Evolutionary conservation across 257 asterid species (phyloP).

Genomic region (Lavandula angustifolia): DNA sequence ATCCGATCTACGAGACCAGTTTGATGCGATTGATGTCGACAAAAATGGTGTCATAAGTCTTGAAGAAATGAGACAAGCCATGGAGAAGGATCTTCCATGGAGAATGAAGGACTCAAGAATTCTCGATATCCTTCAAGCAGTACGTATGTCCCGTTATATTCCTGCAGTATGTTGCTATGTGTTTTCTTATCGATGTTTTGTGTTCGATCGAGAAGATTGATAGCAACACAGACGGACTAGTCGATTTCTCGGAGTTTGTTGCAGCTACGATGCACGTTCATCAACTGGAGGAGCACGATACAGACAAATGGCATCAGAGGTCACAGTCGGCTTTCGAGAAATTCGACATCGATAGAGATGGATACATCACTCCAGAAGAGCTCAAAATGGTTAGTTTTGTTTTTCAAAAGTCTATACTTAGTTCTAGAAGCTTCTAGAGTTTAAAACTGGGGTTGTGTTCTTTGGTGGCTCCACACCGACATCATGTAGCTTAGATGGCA

Average conservation of each 20-base stretch:
- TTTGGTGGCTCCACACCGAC: constrained; percentile 29
- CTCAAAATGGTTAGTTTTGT: constrained; percentile 90
- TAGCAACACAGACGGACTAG: constrained; percentile 91
- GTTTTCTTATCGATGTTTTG: constrained; percentile 22
- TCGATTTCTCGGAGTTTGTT: constrained; percentile 91
- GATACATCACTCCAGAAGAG: constrained; percentile 88
- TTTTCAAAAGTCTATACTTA: too few relatives aligned
- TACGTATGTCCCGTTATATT: constrained; percentile 36
- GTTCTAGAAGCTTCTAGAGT: background rate
- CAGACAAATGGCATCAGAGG: constrained; percentile 77
- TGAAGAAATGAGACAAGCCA: constrained; percentile 99
- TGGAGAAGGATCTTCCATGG: constrained; percentile 99
- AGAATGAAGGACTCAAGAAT: constrained; percentile 93
- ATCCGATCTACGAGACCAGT: constrained; percentile 87
- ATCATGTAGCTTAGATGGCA: too few relatives aligned
- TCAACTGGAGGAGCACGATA: constrained; percentile 89
- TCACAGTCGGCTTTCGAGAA: constrained; percentile 89
- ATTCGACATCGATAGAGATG: constrained; percentile 91
- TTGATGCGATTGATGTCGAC: constrained; percentile 95
- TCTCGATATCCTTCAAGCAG: constrained; percentile 96
- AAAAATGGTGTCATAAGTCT: constrained; percentile 94
- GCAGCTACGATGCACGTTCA: constrained; percentile 96
- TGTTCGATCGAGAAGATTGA: constrained; percentile 68
- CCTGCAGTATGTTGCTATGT: background rate
- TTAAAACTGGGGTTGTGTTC: background rate